Evolutionary conservation across 192 early-diverging fungal species (phyloP).

Genomic region (Lobulomyces angularis): DNA sequence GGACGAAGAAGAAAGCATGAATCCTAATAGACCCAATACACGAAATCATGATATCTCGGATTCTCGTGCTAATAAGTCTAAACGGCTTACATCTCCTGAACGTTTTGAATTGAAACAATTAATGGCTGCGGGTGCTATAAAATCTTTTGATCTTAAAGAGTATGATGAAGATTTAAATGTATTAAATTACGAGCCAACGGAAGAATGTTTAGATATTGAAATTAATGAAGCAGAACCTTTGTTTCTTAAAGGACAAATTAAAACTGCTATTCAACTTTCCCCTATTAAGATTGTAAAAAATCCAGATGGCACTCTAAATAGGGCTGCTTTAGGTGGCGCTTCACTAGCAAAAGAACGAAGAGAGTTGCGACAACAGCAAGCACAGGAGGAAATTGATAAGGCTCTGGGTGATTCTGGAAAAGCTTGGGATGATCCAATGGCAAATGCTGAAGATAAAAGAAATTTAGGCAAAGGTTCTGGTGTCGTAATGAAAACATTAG

Average conservation of each 20-base stretch:
- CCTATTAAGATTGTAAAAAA: constrained; percentile 98
- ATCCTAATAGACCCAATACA: constrained; percentile 51
- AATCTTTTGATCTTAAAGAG: constrained; percentile 68
- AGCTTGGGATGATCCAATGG: constrained; percentile 92
- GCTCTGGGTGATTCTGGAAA: constrained; percentile 74
- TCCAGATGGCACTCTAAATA: constrained; percentile 91
- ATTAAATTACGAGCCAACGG: constrained; percentile 68
- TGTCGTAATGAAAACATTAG: constrained; percentile 37
- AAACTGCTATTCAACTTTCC: constrained; percentile 67
- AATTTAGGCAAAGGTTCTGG: constrained; percentile 70
- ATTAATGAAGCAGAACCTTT: constrained; percentile 86
- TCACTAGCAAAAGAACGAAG: constrained; percentile 86
- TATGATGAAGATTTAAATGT: constrained; percentile 80
- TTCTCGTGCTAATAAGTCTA: constrained; percentile 20
- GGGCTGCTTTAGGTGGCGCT: constrained; percentile 85
- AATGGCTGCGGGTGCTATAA: constrained; percentile 84
- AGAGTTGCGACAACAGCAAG: constrained; percentile 50
- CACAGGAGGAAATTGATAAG: constrained; percentile 40
- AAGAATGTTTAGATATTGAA: constrained; percentile 96
- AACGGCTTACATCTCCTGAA: constrained; percentile 88
- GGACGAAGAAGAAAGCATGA: constrained; percentile 38
- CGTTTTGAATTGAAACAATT: constrained; percentile 96
- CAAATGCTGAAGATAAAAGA: constrained; percentile 70
- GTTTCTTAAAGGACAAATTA: constrained; percentile 88
- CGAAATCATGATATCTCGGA: constrained; percentile 30